Conservation (phyloP, 2,329 filamentous ascomycete species). For the Aspergillus versicolor region DNA sequence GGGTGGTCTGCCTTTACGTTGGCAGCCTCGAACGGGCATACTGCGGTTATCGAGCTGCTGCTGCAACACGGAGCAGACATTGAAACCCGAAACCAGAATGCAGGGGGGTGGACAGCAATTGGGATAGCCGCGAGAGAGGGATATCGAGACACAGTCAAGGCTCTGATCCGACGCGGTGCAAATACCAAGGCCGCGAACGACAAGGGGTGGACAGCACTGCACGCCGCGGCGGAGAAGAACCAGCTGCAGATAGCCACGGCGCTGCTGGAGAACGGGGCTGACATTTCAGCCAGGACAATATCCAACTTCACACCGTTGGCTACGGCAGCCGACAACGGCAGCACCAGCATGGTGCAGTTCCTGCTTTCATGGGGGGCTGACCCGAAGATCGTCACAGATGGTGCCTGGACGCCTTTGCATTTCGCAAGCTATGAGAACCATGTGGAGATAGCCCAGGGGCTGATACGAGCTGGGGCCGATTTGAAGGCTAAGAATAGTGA, state of each 20-base stretch:
- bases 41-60: too few relatives aligned
- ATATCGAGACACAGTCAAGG: too few relatives aligned
- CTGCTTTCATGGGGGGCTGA: not conserved
- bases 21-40: too few relatives aligned
- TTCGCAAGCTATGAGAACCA: not conserved
- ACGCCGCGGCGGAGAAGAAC: not conserved
- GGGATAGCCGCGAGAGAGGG: too few relatives aligned
- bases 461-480: constrained; percentile 1
- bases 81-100: too few relatives aligned
- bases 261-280: not conserved
- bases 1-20: too few relatives aligned
- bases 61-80: not conserved
- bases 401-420: constrained; percentile 1
- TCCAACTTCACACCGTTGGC: not conserved
- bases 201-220: not conserved
- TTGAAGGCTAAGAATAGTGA: not conserved
- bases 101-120: too few relatives aligned
- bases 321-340: not conserved
- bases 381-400: not conserved
- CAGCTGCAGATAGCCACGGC: not conserved
- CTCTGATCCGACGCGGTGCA: too few relatives aligned
- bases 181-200: not conserved
- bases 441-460: not conserved
- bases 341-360: not conserved
- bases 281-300: not conserved